Percentiles rank a stretch among this genome's conserved stretches.
phyloP scores from a whole-genome alignment of 768 basidiomycete genomes.

The Rhodotorula diobovata region DNA sequence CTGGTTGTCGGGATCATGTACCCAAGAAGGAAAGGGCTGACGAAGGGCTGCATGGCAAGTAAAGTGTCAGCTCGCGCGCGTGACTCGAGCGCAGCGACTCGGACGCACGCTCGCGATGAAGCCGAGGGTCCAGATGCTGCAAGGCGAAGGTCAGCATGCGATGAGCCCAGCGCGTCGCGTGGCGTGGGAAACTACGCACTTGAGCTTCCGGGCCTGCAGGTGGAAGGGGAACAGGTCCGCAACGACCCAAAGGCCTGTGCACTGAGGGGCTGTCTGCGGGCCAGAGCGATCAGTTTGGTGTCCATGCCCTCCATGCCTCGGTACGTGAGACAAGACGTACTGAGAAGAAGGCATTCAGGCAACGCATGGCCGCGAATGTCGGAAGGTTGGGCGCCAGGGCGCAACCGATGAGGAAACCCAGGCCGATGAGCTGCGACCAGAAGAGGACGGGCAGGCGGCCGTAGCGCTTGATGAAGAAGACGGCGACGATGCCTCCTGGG shows the following conservation, averaged over 20 bases:
- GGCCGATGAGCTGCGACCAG: constrained; percentile 64
- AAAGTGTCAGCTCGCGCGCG: neutral
- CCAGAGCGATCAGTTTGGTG: neutral
- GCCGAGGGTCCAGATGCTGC: constrained; percentile 57
- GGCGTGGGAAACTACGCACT: constrained; percentile 10
- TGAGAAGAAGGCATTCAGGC: constrained; percentile 58
- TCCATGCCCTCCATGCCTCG: too few species aligned
- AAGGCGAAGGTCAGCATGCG: neutral
- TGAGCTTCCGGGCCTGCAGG: constrained; percentile 61
- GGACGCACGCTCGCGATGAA: constrained; percentile 59
- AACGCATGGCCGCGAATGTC: constrained; percentile 60
- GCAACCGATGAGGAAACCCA: constrained; percentile 60
- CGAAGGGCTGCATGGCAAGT: constrained; percentile 34
- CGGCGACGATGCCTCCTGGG: constrained; percentile 61
- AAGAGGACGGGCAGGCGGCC: constrained; percentile 66
- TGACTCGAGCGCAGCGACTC: constrained; percentile 47
- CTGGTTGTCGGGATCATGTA: constrained; percentile 52
- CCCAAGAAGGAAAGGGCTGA: constrained; percentile 60
- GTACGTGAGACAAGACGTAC: neutral
- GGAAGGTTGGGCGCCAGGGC: constrained; percentile 59
- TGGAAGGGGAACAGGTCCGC: constrained; percentile 62
- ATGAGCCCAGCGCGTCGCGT: neutral
- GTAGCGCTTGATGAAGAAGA: constrained; percentile 61
- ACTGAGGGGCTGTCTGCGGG: constrained; percentile 56
- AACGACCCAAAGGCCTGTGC: constrained; percentile 48